These are phyloP conservation scores for Lunasporangiospora selenospora DNA, from an alignment of 192 early-diverging fungal species.

Conservation along the genomic window DNA sequence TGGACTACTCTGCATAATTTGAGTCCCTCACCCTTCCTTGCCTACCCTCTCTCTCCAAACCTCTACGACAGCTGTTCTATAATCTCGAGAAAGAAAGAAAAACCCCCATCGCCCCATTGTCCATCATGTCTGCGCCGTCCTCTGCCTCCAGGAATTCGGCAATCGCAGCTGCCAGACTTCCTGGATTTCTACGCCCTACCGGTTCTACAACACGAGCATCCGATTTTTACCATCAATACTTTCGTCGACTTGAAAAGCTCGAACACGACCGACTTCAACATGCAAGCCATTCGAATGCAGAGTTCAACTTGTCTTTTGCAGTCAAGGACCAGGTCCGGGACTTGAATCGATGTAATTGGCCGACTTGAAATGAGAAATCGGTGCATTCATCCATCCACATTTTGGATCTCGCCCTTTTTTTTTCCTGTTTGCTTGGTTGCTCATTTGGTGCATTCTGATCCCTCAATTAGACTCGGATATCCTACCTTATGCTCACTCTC, in stretches of 20 bases:
- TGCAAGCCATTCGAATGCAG: slow-evolving; percentile 5
- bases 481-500: slow-evolving; percentile 29
- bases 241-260: slow-evolving; percentile 6
- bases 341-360: slow-evolving; percentile 53
- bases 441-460: slow-evolving; percentile 5
- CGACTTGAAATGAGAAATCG: no score
- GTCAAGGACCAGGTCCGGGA: slow-evolving; percentile 1
- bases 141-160: no score
- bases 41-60: no score
- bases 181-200: slow-evolving; percentile 26
- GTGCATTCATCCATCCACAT: no score
- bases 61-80: no score
- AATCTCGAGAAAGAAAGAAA: no score
- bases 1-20: no score
- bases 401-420: no score
- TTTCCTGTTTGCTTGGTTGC: not conserved
- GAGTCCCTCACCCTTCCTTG: no score
- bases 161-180: no score
- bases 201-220: not conserved
- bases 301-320: slow-evolving; percentile 14
- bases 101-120: no score
- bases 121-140: no score
- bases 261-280: slow-evolving; percentile 20
- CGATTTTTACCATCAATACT: slow-evolving; percentile 6
- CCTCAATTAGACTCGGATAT: slow-evolving; percentile 18